These are phyloP conservation scores for Aspergillus sp. DNA, from an alignment of 2,329 filamentous ascomycete genomes.

Conservation along the genomic window DNA sequence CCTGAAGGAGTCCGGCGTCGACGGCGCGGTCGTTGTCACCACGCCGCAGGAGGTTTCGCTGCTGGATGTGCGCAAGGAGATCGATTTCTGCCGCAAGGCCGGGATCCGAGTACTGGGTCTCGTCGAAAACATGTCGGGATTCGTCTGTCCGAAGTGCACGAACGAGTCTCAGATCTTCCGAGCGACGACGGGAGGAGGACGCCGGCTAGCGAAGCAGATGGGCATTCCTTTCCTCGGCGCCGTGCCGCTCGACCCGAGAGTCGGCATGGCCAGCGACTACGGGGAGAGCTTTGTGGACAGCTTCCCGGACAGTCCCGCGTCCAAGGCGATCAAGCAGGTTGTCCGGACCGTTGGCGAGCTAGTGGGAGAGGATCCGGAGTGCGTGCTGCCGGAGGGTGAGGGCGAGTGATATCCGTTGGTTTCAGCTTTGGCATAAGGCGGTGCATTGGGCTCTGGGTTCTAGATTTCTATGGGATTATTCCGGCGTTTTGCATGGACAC, in stretches of 20 bases:
- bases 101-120: constrained; percentile 79
- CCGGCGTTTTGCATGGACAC: constrained; percentile 14
- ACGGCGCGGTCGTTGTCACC: constrained; percentile 85
- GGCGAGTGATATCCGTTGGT: constrained; percentile 11
- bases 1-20: constrained; percentile 81
- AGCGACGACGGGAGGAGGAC: constrained; percentile 81
- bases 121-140: constrained; percentile 97
- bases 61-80: constrained; percentile 90
- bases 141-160: constrained; percentile 88
- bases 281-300: constrained; percentile 95
- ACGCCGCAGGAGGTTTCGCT: constrained; percentile 91
- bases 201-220: constrained; percentile 72
- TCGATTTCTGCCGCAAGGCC: constrained; percentile 94
- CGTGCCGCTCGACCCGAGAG: constrained; percentile 84
- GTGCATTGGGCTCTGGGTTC: constrained; percentile 7
- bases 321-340: constrained; percentile 68
- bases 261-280: constrained; percentile 93
- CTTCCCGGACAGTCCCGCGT: constrained; percentile 88
- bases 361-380: constrained; percentile 53
- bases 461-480: no score
- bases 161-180: constrained; percentile 76
- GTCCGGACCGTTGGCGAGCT: constrained; percentile 62
- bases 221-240: constrained; percentile 78
- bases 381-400: constrained; percentile 32
- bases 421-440: constrained; percentile 2